Evolutionary conservation across 352 stramenopile species (phyloP).

Genomic region (Aphanomyces euteiches): DNA sequence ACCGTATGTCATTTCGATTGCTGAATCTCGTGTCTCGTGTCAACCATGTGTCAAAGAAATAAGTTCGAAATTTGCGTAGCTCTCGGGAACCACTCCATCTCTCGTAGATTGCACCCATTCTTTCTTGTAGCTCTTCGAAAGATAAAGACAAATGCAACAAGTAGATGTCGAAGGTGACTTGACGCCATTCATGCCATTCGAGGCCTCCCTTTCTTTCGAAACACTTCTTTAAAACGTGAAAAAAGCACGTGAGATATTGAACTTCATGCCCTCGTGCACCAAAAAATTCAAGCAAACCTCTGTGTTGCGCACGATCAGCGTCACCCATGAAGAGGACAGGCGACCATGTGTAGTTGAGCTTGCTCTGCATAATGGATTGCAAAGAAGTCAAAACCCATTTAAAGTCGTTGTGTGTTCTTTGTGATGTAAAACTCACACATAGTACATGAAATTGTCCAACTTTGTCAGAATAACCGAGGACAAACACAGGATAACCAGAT

Average conservation of each 20-base stretch:
- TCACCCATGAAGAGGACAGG: not conserved
- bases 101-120: not conserved
- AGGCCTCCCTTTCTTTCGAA: not conserved
- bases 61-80: not conserved
- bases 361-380: no score
- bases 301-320: not conserved
- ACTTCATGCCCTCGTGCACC: not conserved
- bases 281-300: not conserved
- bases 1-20: not conserved
- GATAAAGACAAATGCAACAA: not conserved
- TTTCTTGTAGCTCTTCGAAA: not conserved
- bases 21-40: not conserved
- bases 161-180: not conserved
- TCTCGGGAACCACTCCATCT: not conserved
- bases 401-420: not conserved
- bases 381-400: not conserved
- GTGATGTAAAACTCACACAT: not conserved
- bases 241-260: not conserved
- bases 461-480: not conserved
- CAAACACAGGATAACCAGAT: conserved; percentile 1
- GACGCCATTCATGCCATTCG: not conserved
- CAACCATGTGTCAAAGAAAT: conserved; percentile 3
- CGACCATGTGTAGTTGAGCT: not conserved
- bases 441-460: not conserved
- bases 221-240: not conserved